Base-by-base conservation (phyloP, 2,329 filamentous ascomycete species). In the Penicillium sp. region DNA sequence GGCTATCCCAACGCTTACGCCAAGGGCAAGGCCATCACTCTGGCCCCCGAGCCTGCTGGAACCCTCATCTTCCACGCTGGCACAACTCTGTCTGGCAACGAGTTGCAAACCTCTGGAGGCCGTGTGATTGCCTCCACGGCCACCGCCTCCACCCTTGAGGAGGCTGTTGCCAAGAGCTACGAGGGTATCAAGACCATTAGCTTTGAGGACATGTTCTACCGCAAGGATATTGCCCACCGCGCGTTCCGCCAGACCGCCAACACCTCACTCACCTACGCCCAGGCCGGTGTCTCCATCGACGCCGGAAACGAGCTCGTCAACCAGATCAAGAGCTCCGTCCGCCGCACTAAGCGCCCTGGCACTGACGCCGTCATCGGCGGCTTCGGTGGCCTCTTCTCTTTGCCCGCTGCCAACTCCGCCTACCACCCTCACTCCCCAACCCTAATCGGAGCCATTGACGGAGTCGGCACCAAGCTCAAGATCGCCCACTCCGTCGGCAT, bases 401-500 rank as follows among this genome's bases (percentile, higher is more conserved):
- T 96, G 13, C 75, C 82, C 6, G 79, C 80, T 43, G 69, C 68
- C 55, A 70, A 69, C 58, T 86, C 87, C 12, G 86, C 87, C 45
- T 94, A 88, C 52, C 89, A 88, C 64, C 74, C 77, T 6, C 77
- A 81, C 51, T 80, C 85, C 0, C 90, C 91, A 10, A 84, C 90
- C 49, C 73, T 97, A 24, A 88, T 97, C n/a, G 87, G 87, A 48
- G 90, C 89, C 53, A 97, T 96, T 57, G 93, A 98, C 65, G 93
- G 93, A 45, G 89, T 97, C 33, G 93, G 91, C 52, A 97, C 91
- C 43, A 97, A 97, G 75, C 84, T 97, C 61, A 94, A 94, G 78
- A 88, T 98, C 63, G 93, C 93, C 0, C 91, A 96, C 67, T 81
- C 83, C 12, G 87, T 94, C 74, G 79, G 83, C 61, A 88, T 94